Conservation (phyloP, 768 basidiomycete species). For the Lentinula aciculospora region DNA sequence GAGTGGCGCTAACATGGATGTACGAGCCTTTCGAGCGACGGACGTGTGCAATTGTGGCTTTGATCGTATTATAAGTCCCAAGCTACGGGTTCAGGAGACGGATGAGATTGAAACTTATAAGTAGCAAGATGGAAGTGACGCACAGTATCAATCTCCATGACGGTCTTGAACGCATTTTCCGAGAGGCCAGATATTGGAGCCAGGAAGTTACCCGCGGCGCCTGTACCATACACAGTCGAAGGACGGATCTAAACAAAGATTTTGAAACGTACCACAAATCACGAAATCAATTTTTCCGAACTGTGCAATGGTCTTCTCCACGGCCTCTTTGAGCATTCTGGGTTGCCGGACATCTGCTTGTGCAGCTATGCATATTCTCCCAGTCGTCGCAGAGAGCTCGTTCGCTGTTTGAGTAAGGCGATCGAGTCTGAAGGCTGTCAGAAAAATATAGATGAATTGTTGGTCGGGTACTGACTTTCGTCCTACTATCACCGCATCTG, state of each 20-base stretch:
- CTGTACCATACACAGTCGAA: conserved; percentile 28
- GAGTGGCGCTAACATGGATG: conserved; percentile 83
- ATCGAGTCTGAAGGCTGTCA: conserved; percentile 45
- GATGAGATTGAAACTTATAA: background rate
- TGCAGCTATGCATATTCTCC: conserved; percentile 61
- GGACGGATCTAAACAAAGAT: background rate
- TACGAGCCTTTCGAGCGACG: conserved; percentile 74
- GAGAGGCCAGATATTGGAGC: conserved; percentile 80
- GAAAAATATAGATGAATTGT: background rate
- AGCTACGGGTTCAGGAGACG: conserved; percentile 37
- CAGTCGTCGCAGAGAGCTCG: conserved; percentile 66
- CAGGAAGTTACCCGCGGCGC: conserved; percentile 95
- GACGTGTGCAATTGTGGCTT: conserved; percentile 78
- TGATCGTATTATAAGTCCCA: conserved; percentile 92
- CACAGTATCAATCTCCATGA: conserved; percentile 91
- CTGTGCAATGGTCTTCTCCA: conserved; percentile 61
- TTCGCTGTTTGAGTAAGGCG: conserved; percentile 64
- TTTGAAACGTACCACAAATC: conserved; percentile 65
- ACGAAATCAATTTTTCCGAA: conserved; percentile 94
- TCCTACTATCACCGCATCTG: conserved; percentile 76
- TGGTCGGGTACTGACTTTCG: conserved; percentile 57
- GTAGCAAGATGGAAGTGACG: conserved; percentile 18
- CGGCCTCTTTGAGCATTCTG: conserved; percentile 67
- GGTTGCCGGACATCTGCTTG: conserved; percentile 84
- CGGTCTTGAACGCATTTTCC: conserved; percentile 87